Conservation (phyloP, 805 yeast species). For the Wickerhamiella brachini region DNA sequence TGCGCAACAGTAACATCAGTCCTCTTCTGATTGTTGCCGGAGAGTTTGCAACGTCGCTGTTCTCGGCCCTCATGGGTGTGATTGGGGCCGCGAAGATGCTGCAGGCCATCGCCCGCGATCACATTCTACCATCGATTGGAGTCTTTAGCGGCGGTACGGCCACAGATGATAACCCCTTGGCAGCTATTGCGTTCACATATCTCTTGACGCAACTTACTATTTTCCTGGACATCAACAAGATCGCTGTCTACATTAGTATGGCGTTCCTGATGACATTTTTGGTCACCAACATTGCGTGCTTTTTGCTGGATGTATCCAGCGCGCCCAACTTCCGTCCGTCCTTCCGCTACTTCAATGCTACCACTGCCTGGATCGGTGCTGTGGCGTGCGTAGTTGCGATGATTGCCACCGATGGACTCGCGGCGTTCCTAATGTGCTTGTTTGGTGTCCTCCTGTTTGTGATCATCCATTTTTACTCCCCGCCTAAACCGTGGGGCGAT, state of each 20-base stretch:
- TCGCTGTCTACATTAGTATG: conserved; percentile 93
- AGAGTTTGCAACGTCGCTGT: conserved; percentile 82
- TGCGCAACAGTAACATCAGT: conserved; percentile 65
- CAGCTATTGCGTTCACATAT: conserved; percentile 67
- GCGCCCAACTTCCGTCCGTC: conserved; percentile 99
- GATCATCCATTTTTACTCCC: conserved; percentile 76
- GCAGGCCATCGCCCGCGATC: conserved; percentile 83
- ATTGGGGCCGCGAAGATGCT: conserved; percentile 89
- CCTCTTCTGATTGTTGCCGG: conserved; percentile 64
- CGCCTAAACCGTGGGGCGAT: conserved; percentile 97
- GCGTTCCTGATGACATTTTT: conserved; percentile 89
- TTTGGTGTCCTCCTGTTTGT: conserved; percentile 54
- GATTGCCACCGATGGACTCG: conserved; percentile 87
- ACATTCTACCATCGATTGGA: conserved; percentile 66
- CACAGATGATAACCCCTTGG: conserved; percentile 41
- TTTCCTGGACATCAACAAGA: conserved; percentile 81
- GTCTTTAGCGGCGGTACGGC: conserved; percentile 40
- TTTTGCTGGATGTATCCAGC: conserved; percentile 68
- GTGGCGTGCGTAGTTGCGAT: conserved; percentile 61
- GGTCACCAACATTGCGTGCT: conserved; percentile 88
- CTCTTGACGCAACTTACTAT: conserved; percentile 68
- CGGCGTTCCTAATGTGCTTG: conserved; percentile 64
- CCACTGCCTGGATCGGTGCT: conserved; percentile 71
- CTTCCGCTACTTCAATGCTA: conserved; percentile 69
- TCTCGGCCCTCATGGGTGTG: conserved; percentile 88